These are phyloP conservation scores for Thalassiosira pacifica DNA, from an alignment of 352 stramenopile species.

Conservation along the genomic window DNA sequence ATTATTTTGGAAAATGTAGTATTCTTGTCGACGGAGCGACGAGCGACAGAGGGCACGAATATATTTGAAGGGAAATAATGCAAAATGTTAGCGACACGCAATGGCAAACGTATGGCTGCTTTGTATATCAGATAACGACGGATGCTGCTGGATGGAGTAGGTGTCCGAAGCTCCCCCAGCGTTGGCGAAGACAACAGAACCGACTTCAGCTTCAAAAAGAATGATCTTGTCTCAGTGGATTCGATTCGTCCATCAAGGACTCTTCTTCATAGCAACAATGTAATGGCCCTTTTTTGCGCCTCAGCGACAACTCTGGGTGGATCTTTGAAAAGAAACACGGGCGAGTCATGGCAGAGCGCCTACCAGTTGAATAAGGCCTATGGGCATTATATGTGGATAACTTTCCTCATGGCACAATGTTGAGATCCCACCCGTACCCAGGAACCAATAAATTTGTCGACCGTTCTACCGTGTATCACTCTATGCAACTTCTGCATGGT, in stretches of 20 bases:
- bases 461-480: neutral
- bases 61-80: too few relatives aligned
- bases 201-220: neutral
- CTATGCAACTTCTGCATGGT: constrained; percentile 28
- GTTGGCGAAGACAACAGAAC: neutral
- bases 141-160: constrained; percentile 8
- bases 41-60: too few relatives aligned
- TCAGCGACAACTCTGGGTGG: constrained; percentile 52
- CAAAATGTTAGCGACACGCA: neutral
- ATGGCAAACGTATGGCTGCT: neutral
- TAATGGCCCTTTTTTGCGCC: constrained; percentile 48
- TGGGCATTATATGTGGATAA: constrained; percentile 33
- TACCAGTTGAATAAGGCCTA: constrained; percentile 12
- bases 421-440: neutral
- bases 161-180: neutral
- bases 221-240: constrained; percentile 39
- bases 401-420: neutral
- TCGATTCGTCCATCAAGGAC: constrained; percentile 19
- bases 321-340: constrained; percentile 45
- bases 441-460: neutral
- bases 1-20: too few relatives aligned
- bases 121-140: constrained; percentile 9
- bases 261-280: too few relatives aligned
- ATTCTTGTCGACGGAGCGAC: too few relatives aligned
- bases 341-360: neutral